phyloP scores from a whole-genome alignment of 1,284 basidiomycete species.

The Sparassis latifolia region DNA sequence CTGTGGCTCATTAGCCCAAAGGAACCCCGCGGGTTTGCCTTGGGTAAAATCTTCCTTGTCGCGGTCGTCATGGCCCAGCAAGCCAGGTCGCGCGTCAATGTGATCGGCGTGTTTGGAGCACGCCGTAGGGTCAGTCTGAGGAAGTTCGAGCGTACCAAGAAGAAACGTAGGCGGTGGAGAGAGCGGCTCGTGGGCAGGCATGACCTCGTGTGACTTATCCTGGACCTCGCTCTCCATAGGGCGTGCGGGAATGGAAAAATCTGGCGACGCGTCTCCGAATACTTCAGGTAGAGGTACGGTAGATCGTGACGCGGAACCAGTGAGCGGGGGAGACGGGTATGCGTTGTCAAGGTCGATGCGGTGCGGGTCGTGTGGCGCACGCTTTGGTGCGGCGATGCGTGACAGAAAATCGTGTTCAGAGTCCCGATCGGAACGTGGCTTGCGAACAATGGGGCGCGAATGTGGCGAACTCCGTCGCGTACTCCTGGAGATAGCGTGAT shows the following conservation, averaged over 20 bases:
- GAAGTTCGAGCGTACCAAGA: constrained; percentile 14
- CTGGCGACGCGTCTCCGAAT: constrained; percentile 3
- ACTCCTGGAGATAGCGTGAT: constrained; percentile 2
- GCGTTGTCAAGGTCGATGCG: constrained; percentile 6
- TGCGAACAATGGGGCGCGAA: constrained; percentile 8
- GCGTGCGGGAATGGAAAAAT: constrained; percentile 2
- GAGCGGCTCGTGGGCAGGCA: constrained; percentile 11
- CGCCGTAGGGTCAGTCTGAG: constrained; percentile 1
- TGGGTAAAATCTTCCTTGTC: no score
- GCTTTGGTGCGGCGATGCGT: constrained; percentile 5
- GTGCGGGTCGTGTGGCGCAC: constrained; percentile 12
- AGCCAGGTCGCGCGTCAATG: not conserved
- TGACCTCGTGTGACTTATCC: constrained; percentile 17
- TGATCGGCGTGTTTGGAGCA: not conserved
- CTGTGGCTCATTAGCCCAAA: no score
- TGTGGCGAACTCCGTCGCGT: constrained; percentile 12
- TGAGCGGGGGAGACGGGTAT: constrained; percentile 21
- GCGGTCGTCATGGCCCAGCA: no score
- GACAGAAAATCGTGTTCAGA: not conserved
- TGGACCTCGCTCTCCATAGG: constrained; percentile 6
- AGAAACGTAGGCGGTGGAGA: constrained; percentile 18
- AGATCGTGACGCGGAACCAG: constrained; percentile 16
- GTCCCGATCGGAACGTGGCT: not conserved
- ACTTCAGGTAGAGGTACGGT: constrained; percentile 17
- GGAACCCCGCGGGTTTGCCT: no score